Base-by-base conservation (phyloP, 164 flowering plant species). In the Sedum album region DNA sequence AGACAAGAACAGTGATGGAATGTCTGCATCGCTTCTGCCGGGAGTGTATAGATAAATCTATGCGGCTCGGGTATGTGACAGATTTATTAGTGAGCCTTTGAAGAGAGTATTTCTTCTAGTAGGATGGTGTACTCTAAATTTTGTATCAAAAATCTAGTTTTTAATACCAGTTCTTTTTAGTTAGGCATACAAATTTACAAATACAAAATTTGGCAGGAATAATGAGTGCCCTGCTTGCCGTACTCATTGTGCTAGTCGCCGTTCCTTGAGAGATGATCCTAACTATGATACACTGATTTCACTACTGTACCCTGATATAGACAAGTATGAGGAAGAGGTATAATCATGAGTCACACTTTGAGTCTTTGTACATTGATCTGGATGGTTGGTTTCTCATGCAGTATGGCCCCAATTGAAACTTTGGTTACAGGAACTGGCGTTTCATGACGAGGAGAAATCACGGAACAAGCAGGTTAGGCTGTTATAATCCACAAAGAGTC, bases 191-290 rank as follows among this genome's bases (percentile, higher is more conserved):
- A 57, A 57, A 11, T 26, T 2, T 26, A 14, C 4, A 28, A 57
- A 7, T 2, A 57, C 2, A 28, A 10, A 20, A n/a, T n/a, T n/a
- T 48, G 78, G 60, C 88, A 94, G 99, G 79, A 94, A 94, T 79
- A 94, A 94, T 77, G 97, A 94, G 73, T 94, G 99, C 60, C 99
- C 99, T 67, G 96, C 99, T 73, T 94, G 99, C 72, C 93, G 99
- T 30, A 91, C 92, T 51, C 99, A 94, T 73, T 90, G 96, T 84
- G 96, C 99, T 36, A 91, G 99, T 78, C 91, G 99, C n/a, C 92
- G 99, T 69, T 91, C 99, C 69, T 72, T 94, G 76, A 85, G 99
- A 78, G 97, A 91, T 82, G 99, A 94, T 76, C 96, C 96, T 70
- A 91, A 86, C 65, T 92, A 75, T 78, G 98, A 92, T 80, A 74